Conservation (phyloP, 495 filamentous ascomycete genomes). For the Zalerion maritima region DNA sequence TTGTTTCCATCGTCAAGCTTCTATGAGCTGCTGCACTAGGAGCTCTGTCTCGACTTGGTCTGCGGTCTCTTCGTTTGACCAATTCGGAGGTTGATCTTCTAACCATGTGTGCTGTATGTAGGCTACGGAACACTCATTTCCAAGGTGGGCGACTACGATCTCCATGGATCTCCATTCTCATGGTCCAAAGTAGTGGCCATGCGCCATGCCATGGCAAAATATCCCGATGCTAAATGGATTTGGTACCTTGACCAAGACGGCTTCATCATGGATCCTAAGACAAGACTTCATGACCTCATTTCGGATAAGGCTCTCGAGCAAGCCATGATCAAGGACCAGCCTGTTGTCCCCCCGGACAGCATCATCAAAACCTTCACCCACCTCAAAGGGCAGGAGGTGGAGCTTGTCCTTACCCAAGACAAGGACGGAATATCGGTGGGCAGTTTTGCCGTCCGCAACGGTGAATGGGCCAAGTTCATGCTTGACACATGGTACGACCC, state of each 20-base stretch:
- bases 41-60: not conserved
- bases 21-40: slow-evolving; percentile 1
- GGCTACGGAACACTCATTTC: slow-evolving; percentile 82
- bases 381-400: slow-evolving; percentile 58
- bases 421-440: slow-evolving; percentile 58
- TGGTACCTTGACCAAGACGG: slow-evolving; percentile 75
- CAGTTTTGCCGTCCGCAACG: slow-evolving; percentile 67
- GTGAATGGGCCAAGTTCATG: slow-evolving; percentile 86
- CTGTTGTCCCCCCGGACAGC: slow-evolving; percentile 87
- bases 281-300: slow-evolving; percentile 43
- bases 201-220: slow-evolving; percentile 72
- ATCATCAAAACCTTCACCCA: slow-evolving; percentile 91
- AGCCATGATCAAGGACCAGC: slow-evolving; percentile 70
- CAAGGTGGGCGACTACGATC: slow-evolving; percentile 59
- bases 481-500: slow-evolving; percentile 96
- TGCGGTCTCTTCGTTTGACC: too few species aligned
- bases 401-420: slow-evolving; percentile 78
- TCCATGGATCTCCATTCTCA: slow-evolving; percentile 44
- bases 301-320: slow-evolving; percentile 49
- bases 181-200: slow-evolving; percentile 80
- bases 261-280: slow-evolving; percentile 87
- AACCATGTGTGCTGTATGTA: too few species aligned
- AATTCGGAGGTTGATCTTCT: slow-evolving; percentile 1
- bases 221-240: slow-evolving; percentile 60
- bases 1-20: slow-evolving; percentile 1